A percentile compares a stretch with the other conserved stretches of the same genome.
Conservation (phyloP, 345 rosid genomes). For the Trapa incisa region DNA sequence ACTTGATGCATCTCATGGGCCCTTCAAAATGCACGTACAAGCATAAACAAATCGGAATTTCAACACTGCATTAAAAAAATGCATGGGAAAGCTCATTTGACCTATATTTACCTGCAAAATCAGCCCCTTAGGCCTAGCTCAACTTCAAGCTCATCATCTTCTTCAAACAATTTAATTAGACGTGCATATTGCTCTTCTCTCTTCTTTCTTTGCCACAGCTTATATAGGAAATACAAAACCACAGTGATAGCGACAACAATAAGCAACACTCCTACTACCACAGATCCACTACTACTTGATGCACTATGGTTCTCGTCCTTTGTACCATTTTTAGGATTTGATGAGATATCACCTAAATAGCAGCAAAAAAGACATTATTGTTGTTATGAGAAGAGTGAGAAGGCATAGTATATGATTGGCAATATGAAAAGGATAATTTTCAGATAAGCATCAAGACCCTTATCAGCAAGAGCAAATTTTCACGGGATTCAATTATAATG, state of each 20-base stretch:
- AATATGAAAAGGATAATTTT: neutral
- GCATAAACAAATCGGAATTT: neutral
- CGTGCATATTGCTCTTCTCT: conserved; percentile 94
- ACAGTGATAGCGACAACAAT: conserved; percentile 37
- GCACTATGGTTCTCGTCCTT: conserved; percentile 28
- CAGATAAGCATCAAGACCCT: neutral
- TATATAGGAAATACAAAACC: conserved; percentile 57
- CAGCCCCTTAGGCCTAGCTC: conserved; percentile 89
- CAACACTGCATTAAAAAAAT: neutral
- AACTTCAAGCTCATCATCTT: conserved; percentile 94
- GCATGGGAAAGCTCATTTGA: conserved; percentile 9
- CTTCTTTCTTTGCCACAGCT: conserved; percentile 95
- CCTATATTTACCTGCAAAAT: conserved; percentile 13
- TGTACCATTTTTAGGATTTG: conserved; percentile 24
- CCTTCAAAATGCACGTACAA: neutral
- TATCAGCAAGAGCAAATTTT: neutral
- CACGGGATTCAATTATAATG: neutral
- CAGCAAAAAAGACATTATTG: neutral
- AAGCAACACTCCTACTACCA: conserved; percentile 36
- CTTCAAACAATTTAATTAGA: conserved; percentile 87
- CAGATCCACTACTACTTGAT: conserved; percentile 35
- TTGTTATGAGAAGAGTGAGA: neutral
- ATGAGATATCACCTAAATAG: conserved; percentile 41
- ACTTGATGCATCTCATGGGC: neutral
- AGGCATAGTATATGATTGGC: neutral